phyloP scores from a whole-genome alignment of 139 green algal species.

The Eudorina sp. region DNA sequence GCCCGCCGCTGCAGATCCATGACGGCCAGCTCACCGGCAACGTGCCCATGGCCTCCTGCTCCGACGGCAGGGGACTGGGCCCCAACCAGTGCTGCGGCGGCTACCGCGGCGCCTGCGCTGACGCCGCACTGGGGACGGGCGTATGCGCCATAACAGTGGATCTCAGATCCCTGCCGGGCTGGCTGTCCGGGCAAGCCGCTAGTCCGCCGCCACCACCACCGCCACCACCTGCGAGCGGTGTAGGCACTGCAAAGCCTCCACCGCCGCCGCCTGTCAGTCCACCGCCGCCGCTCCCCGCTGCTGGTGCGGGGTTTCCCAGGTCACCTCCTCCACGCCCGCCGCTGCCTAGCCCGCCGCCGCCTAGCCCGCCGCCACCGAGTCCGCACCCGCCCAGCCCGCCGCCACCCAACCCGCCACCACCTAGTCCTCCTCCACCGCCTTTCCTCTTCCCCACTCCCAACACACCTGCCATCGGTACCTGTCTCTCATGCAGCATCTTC shows the following conservation, averaged over 20 bases:
- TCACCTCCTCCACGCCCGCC: background rate
- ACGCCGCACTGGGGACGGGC: background rate
- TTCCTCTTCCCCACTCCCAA: background rate
- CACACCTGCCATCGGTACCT: too few relatives aligned
- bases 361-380: background rate
- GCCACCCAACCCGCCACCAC: background rate
- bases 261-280: background rate
- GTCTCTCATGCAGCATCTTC: background rate
- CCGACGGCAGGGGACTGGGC: too few relatives aligned
- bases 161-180: background rate
- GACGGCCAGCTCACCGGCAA: too few relatives aligned
- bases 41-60: too few relatives aligned
- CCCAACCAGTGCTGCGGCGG: background rate
- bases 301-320: too few relatives aligned
- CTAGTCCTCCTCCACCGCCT: background rate
- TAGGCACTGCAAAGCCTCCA: background rate
- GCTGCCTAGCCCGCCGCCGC: too few relatives aligned
- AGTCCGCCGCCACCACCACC: background rate
- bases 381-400: too few relatives aligned
- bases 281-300: too few relatives aligned
- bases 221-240: background rate
- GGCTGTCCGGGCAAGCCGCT: too few relatives aligned
- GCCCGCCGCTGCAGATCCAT: too few relatives aligned
- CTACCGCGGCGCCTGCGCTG: background rate
- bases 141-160: background rate